phyloP scores from a whole-genome alignment of 1,284 basidiomycete species.

The Calocybe gambosa region DNA sequence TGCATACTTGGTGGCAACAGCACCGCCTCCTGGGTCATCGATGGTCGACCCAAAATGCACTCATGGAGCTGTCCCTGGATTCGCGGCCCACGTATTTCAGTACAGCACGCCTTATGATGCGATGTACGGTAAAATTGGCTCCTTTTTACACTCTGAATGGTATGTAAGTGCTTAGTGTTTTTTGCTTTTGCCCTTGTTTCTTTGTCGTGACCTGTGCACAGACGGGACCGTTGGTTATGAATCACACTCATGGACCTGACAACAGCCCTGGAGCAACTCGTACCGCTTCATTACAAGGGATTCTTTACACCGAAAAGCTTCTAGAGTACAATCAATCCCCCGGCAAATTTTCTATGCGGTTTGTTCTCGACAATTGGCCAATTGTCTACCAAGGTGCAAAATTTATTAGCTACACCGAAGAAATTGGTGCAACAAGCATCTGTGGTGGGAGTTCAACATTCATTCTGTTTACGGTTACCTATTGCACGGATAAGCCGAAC shows the following conservation, averaged over 20 bases:
- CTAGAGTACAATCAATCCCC: constrained; percentile 9
- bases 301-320: constrained; percentile 10
- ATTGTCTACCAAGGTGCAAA: constrained; percentile 2
- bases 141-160: constrained; percentile 6
- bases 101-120: background rate
- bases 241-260: constrained; percentile 10
- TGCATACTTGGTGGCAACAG: too few species aligned
- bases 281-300: background rate
- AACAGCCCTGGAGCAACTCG: constrained; percentile 14
- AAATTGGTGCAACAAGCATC: constrained; percentile 11
- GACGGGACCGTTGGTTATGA: constrained; percentile 9
- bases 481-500: constrained; percentile 9
- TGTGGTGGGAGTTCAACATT: constrained; percentile 13
- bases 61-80: background rate
- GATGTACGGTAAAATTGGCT: constrained; percentile 2
- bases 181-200: background rate
- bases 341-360: constrained; percentile 6
- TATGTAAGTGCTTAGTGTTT: constrained; percentile 7
- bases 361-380: constrained; percentile 2
- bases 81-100: background rate
- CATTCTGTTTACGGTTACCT: constrained; percentile 9
- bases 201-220: background rate
- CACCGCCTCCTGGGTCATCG: too few species aligned
- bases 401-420: constrained; percentile 11
- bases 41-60: background rate